phyloP scores from a whole-genome alignment of 169 alveolate genomes.

The Plasmodium yoelii region DNA sequence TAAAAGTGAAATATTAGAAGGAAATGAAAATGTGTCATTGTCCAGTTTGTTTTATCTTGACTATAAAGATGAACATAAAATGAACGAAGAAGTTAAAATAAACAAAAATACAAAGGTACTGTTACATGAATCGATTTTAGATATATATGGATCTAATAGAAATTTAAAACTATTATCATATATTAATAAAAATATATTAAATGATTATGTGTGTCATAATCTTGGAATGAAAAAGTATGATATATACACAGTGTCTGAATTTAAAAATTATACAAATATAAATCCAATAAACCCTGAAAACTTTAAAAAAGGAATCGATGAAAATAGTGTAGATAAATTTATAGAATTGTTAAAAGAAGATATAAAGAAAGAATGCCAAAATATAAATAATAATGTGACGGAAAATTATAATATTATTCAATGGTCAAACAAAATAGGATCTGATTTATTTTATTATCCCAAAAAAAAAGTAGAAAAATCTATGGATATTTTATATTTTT shows the following conservation, averaged over 20 bases:
- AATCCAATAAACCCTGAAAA: constrained; percentile 18
- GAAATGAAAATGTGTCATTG: background rate
- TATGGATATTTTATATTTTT: constrained; percentile 54
- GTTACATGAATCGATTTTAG: constrained; percentile 61
- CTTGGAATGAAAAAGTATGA: constrained; percentile 63
- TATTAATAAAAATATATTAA: constrained; percentile 38
- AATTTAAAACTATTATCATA: constrained; percentile 46
- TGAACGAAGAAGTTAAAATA: constrained; percentile 26
- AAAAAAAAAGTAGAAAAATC: constrained; percentile 53
- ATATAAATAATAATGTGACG: background rate
- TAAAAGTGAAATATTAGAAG: background rate
- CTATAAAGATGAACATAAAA: constrained; percentile 52
- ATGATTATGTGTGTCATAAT: constrained; percentile 63
- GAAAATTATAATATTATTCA: constrained; percentile 27
- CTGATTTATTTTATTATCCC: constrained; percentile 27
- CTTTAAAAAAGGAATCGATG: constrained; percentile 22
- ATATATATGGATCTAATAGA: constrained; percentile 66
- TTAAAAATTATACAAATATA: constrained; percentile 40
- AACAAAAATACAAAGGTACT: constrained; percentile 20
- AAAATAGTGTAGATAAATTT: constrained; percentile 1
- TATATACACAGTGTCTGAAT: constrained; percentile 49
- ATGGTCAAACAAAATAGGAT: constrained; percentile 40
- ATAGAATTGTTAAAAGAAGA: constrained; percentile 17
- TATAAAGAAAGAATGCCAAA: background rate
- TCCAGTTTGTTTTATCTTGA: constrained; percentile 60